These are phyloP conservation scores for Xanthoconium separans DNA, from an alignment of 1,284 basidiomycete species.

Conservation along the genomic window DNA sequence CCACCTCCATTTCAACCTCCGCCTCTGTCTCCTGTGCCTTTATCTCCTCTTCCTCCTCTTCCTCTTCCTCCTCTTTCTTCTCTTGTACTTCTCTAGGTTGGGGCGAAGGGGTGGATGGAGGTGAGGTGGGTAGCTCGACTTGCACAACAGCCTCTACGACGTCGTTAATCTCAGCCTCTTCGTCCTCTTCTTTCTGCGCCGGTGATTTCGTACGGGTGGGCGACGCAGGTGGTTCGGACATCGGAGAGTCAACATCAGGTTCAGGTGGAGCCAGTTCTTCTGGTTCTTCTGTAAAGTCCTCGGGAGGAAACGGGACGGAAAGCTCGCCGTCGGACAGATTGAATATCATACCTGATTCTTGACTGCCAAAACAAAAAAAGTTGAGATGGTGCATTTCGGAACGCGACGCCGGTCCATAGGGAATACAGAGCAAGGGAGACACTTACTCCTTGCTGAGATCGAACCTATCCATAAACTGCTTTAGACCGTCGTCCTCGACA, in stretches of 20 bases:
- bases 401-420: constrained; percentile 4
- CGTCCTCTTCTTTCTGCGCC: constrained; percentile 22
- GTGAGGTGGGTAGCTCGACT: constrained; percentile 13
- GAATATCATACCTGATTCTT: constrained; percentile 38
- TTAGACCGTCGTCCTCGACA: constrained; percentile 41
- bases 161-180: constrained; percentile 26
- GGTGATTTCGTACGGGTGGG: constrained; percentile 26
- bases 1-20: no score
- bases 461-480: constrained; percentile 52
- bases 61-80: constrained; percentile 21
- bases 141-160: constrained; percentile 6
- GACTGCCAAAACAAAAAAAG: constrained; percentile 27
- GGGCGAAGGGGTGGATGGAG: constrained; percentile 16
- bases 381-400: constrained; percentile 6
- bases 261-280: constrained; percentile 4
- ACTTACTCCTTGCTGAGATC: constrained; percentile 47
- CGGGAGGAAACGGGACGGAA: constrained; percentile 19
- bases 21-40: no score
- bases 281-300: constrained; percentile 8
- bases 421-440: not conserved
- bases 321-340: constrained; percentile 33
- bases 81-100: constrained; percentile 11
- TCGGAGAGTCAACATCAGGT: constrained; percentile 31
- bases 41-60: constrained; percentile 16
- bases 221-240: constrained; percentile 33